Conservation (phyloP, 768 basidiomycete genomes). For the Stropharia rugosoannulata region DNA sequence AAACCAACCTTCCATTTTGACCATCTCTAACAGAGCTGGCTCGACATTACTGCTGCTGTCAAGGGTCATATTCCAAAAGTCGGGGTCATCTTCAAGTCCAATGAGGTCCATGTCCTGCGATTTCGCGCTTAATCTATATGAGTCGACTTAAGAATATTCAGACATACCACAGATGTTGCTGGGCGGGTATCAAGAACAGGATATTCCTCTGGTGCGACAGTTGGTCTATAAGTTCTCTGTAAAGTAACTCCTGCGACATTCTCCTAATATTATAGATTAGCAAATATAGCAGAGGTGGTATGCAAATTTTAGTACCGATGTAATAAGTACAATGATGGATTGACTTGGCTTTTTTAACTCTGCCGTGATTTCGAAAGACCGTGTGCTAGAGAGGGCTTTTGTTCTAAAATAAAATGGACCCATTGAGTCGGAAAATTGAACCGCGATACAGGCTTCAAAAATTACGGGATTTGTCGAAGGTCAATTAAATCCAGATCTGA, state of each 20-base stretch:
- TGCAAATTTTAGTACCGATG: conserved; percentile 46
- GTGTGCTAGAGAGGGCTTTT: conserved; percentile 57
- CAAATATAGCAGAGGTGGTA: neutral
- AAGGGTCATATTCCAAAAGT: conserved; percentile 63
- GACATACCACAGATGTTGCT: conserved; percentile 51
- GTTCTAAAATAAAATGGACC: conserved; percentile 45
- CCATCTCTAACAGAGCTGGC: neutral
- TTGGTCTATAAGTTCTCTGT: conserved; percentile 55
- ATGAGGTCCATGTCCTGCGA: conserved; percentile 62
- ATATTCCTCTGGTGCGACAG: conserved; percentile 50
- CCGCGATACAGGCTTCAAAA: neutral
- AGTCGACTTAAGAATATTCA: neutral
- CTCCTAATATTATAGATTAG: conserved; percentile 48
- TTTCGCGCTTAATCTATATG: neutral
- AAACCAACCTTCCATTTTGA: conserved; percentile 4
- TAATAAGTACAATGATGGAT: conserved; percentile 53
- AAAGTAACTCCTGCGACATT: conserved; percentile 66
- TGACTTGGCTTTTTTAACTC: conserved; percentile 78
- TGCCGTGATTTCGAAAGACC: conserved; percentile 58
- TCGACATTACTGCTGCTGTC: conserved; percentile 33
- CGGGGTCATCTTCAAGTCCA: conserved; percentile 65
- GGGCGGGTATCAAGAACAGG: conserved; percentile 75
- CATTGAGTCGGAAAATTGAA: neutral
- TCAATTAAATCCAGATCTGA: conserved; percentile 77
- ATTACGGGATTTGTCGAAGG: conserved; percentile 76